A percentile compares a stretch with the other conserved stretches of the same genome.
phyloP scores from a whole-genome alignment of 83 land plant species.

The Thuja plicata region DNA sequence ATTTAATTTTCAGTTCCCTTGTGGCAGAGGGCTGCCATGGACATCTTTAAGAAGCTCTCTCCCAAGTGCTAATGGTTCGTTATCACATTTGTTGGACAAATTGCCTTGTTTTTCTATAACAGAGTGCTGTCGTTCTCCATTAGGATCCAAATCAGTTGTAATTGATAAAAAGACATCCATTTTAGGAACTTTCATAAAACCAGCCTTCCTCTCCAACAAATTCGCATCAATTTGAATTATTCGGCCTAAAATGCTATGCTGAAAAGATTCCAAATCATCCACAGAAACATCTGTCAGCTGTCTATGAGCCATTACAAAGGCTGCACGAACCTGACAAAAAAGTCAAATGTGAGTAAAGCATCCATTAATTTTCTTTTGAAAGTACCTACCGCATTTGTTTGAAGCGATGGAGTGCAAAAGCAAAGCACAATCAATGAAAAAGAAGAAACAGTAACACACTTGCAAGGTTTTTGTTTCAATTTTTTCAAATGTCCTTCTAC shows the following conservation, averaged over 20 bases:
- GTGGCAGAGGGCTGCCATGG: background rate
- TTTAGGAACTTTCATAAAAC: conserved; percentile 10
- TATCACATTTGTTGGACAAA: background rate
- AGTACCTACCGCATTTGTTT: background rate
- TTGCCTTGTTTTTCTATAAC: background rate
- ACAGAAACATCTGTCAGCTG: conserved; percentile 43
- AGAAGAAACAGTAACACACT: background rate
- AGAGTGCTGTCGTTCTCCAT: background rate
- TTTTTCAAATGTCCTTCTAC: background rate
- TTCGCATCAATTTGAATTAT: conserved; percentile 65
- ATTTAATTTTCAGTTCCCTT: background rate
- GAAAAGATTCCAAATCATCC: conserved; percentile 32
- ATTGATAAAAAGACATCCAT: background rate
- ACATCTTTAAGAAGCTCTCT: background rate
- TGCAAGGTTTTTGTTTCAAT: background rate
- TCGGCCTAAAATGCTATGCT: conserved; percentile 63
- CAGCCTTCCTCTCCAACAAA: conserved; percentile 58
- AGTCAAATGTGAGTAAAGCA: background rate
- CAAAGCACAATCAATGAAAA: background rate
- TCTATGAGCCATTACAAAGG: conserved; percentile 55
- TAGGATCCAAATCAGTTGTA: background rate
- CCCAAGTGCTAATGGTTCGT: conserved; percentile 3
- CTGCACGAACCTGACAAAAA: conserved; percentile 52
- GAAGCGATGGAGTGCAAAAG: background rate
- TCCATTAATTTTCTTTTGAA: background rate